Evolutionary conservation across 306 rosid genomes (phyloP), one percentile per base, ranked within the genome.

Genomic region (Cicer pinnatifidum): DNA sequence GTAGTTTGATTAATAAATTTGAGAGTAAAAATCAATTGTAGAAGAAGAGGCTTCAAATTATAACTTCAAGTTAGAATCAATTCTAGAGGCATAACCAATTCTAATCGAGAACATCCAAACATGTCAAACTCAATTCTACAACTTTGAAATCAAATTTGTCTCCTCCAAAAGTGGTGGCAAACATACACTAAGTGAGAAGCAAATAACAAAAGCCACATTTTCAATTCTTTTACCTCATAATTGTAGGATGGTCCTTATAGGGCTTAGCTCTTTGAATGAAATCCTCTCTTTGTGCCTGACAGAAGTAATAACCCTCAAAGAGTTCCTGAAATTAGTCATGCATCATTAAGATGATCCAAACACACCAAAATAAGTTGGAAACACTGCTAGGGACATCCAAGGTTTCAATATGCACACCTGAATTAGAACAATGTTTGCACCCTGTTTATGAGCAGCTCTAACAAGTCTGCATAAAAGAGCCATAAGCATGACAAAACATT

Each of bases 271-370:
- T 82, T 67, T 81, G 90, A 82, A 91, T 39, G 87, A 69, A 91
- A 67, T 89, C 97, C 84, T 80, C 97, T 77, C 87, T 86, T 79
- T 94, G 96, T 78, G 96, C 99, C 81, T 94, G 97, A 81, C 99
- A 94, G 84, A 94, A 94, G 88, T 89, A 94, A 83, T 83, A 85
- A 76, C 97, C 96, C 85, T 94, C 97, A 78, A 94, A 94, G 78
- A 94, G 96, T 73, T 94, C 97, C 97, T 94, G 78, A 37, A 79
- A 66, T 76, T 65, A 76, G 43, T 37, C 75, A 80, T 54, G 39
- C 45, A 56, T 79, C 79, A 75, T 38, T 64, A 79, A 71, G 23
- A 9, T 38, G 20, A 47, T 61, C 64, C 28, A 64, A 71, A 64
- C 76, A 75, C 67, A 60, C 52, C 0, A 12, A 74, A 60, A 47